phyloP scores from a whole-genome alignment of 2,329 filamentous ascomycete genomes.

The Colletotrichum neosansevieriae region DNA sequence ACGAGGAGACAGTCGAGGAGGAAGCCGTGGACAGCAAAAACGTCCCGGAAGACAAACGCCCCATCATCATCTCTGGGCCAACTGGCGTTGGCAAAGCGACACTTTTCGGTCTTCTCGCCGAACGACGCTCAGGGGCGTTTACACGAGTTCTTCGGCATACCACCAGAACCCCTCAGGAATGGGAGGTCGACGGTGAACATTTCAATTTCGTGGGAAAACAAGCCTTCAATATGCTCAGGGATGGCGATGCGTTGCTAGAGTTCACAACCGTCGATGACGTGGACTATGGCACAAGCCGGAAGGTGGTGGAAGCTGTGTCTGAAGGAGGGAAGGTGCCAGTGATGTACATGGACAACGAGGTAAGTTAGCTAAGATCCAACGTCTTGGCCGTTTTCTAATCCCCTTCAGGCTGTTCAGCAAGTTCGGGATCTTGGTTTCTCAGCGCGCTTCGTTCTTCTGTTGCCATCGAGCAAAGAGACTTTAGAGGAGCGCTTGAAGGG shows the following conservation, averaged over 20 bases:
- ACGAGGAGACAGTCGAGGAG: conserved; percentile 49
- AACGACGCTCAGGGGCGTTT: conserved; percentile 74
- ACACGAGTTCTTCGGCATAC: conserved; percentile 68
- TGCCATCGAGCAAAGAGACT: conserved; percentile 52
- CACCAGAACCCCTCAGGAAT: conserved; percentile 61
- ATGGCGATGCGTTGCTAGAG: conserved; percentile 71
- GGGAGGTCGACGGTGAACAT: conserved; percentile 63
- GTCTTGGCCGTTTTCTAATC: conserved; percentile 21
- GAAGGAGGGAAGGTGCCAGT: conserved; percentile 71
- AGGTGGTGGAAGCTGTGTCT: conserved; percentile 62
- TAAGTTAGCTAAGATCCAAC: conserved; percentile 48
- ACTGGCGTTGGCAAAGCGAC: conserved; percentile 72
- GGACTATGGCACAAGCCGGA: conserved; percentile 69
- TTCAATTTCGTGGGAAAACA: conserved; percentile 69
- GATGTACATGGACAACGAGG: conserved; percentile 65
- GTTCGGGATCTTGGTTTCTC: conserved; percentile 68
- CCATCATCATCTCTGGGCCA: conserved; percentile 77
- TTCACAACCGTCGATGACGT: conserved; percentile 62
- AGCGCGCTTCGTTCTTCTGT: conserved; percentile 67
- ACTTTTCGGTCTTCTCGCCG: conserved; percentile 72
- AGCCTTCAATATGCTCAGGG: conserved; percentile 68
- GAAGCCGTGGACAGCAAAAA: conserved; percentile 45
- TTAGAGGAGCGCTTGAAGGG: conserved; percentile 46
- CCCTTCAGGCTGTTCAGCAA: conserved; percentile 63
- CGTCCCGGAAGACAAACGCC: conserved; percentile 61